Evolutionary conservation across 2,329 filamentous ascomycete genomes (phyloP), one percentile per base, ranked within the genome.

Genomic region (Curvularia hawaiiensis): DNA sequence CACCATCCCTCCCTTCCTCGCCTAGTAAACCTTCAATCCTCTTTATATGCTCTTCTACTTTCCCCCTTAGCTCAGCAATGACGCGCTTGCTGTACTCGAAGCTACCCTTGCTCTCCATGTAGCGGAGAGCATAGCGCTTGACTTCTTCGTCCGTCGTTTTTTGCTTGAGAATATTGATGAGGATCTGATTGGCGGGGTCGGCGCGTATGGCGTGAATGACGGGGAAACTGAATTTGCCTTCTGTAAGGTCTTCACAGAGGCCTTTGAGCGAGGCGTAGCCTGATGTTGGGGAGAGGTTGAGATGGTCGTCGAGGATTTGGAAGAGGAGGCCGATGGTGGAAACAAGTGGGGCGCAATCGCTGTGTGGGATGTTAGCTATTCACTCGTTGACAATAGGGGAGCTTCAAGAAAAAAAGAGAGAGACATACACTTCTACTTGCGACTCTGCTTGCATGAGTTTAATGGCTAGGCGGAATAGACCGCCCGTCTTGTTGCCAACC

Each of bases 141-240:
- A 98, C 91, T 70, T 94, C 90, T 46, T 91, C 87, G 68, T 97
- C 90, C 20, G 83, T 85, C 1, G 93, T 92, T 78, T 92, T 94
- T 77, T 97, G 93, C 77, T 91, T 91, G 41, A 98, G 82, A 54
- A 98, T 97, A 72, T 95, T 97, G 75, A 97, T 85, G 54, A 99
- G 84, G 70, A 96, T 89, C 65, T 90, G 82, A 72, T 92, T 90
- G 30, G 80, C 78, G 18, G 86, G 90, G 72, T 92, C 85, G 58
- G 89, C 79, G 61, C 91, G 90, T 66, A 98, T 96, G 75, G 90
- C 90, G 79, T 98, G 94, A 69, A 98, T 97, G 69, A 98, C 88
- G 40, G 93, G 92, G 75, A 97, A 97, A 26, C 90, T 94, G 80
- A 97, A 97, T 82, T 98, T 98, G 62, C 94, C 94, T 79, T 98